A percentile compares a stretch with the other conserved stretches of the same genome.
These are phyloP conservation scores for Aspergillus cejpii DNA, from an alignment of 2,329 filamentous ascomycete species.

Conservation along the genomic window DNA sequence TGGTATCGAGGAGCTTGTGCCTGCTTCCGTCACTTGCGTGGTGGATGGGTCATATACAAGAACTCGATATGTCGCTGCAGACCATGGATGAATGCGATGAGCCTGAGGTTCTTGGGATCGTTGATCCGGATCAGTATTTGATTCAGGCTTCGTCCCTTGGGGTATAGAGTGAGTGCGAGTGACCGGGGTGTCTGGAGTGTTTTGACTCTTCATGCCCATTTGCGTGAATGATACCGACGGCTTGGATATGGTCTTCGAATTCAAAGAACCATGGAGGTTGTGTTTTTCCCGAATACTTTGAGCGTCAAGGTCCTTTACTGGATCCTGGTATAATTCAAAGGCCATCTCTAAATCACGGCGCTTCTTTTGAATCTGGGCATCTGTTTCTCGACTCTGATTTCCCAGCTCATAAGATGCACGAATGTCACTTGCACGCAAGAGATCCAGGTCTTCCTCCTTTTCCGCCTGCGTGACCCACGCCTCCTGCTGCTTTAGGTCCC, in stretches of 20 bases:
- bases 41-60: slow-evolving; percentile 34
- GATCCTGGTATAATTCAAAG: slow-evolving; percentile 15
- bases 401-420: slow-evolving; percentile 26
- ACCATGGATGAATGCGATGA: background rate
- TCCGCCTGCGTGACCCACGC: slow-evolving; percentile 8
- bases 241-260: background rate
- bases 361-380: slow-evolving; percentile 13
- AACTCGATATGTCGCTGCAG: slow-evolving; percentile 28
- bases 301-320: slow-evolving; percentile 13
- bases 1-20: slow-evolving; percentile 30
- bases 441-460: slow-evolving; percentile 29
- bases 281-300: slow-evolving; percentile 20
- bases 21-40: slow-evolving; percentile 25
- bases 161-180: background rate
- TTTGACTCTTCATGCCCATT: background rate
- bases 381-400: slow-evolving; percentile 16
- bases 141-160: background rate
- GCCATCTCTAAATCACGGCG: slow-evolving; percentile 19
- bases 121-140: background rate
- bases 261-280: slow-evolving; percentile 11
- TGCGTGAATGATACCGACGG: background rate
- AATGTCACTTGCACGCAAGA: slow-evolving; percentile 34
- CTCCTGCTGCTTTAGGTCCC: slow-evolving; percentile 2
- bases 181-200: background rate
- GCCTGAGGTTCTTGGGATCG: background rate